phyloP scores from a whole-genome alignment of 2,329 filamentous ascomycete genomes.

The Hymenoscyphus infarciens region DNA sequence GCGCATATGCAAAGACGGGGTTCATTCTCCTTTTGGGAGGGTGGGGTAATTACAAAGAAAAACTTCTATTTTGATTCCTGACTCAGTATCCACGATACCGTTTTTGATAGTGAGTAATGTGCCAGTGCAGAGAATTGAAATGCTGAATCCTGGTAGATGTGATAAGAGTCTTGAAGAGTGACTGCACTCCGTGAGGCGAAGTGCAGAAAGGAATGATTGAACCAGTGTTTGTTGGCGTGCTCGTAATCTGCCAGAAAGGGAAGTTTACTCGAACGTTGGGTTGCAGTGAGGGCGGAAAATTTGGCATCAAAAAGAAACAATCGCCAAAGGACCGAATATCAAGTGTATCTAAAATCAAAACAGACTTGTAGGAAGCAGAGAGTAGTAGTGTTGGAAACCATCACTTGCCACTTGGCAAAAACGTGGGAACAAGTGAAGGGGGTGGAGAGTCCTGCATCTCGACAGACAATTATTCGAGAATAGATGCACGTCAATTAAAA shows the following conservation, averaged over 20 bases:
- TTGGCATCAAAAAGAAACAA: neutral
- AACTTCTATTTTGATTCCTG: conserved; percentile 12
- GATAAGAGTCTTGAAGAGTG: neutral
- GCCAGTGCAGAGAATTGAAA: neutral
- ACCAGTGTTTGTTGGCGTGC: neutral
- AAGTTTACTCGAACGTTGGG: neutral
- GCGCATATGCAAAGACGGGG: conserved; percentile 2
- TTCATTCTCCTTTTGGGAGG: neutral
- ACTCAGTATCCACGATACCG: conserved; percentile 4
- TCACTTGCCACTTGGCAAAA: conserved; percentile 1
- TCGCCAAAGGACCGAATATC: neutral
- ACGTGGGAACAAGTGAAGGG: neutral
- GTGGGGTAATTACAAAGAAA: conserved; percentile 9
- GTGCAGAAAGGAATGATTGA: conserved; percentile 7
- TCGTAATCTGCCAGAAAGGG: neutral
- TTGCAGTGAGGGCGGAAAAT: neutral
- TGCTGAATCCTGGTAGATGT: neutral
- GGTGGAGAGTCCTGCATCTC: neutral
- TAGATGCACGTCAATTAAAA: conserved; percentile 1
- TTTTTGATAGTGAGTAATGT: conserved; percentile 3
- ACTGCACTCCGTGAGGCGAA: conserved; percentile 5
- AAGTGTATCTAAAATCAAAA: neutral
- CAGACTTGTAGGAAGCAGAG: neutral
- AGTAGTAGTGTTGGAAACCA: neutral
- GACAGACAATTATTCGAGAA: neutral